These are phyloP conservation scores for Phylloboletellus chloephorus DNA, from an alignment of 1,284 basidiomycete genomes.

Conservation along the genomic window DNA sequence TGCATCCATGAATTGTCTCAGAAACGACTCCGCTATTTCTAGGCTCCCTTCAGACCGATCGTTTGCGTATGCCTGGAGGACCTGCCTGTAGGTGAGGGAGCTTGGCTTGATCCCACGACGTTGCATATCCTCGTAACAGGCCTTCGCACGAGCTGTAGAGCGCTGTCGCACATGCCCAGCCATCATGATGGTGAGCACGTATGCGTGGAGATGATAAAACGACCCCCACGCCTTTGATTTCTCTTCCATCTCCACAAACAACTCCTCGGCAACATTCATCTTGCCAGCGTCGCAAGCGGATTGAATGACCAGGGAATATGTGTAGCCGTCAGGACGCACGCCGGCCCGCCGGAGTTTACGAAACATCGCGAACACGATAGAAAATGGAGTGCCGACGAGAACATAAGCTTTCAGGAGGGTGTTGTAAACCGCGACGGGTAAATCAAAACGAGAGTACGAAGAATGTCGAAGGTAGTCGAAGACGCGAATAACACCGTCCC, in stretches of 20 bases:
- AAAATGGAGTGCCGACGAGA: constrained; percentile 72
- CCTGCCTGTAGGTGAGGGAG: constrained; percentile 66
- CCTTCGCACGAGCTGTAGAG: constrained; percentile 55
- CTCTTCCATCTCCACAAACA: constrained; percentile 67
- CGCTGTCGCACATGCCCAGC: constrained; percentile 66
- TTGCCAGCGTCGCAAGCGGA: constrained; percentile 75
- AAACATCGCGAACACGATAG: constrained; percentile 63
- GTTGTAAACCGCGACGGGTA: constrained; percentile 64
- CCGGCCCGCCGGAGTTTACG: constrained; percentile 46
- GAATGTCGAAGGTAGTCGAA: constrained; percentile 63
- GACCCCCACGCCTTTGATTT: constrained; percentile 33
- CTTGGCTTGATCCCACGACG: constrained; percentile 63
- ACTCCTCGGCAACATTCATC: constrained; percentile 61
- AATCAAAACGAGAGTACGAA: constrained; percentile 33
- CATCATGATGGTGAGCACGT: constrained; percentile 83
- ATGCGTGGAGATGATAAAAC: constrained; percentile 47
- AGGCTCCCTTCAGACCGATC: constrained; percentile 46
- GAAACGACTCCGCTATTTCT: constrained; percentile 56
- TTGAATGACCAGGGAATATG: constrained; percentile 78
- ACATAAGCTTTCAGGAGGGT: constrained; percentile 85
- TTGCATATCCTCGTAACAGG: constrained; percentile 73
- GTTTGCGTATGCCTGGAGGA: constrained; percentile 60
- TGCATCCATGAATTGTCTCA: constrained; percentile 43
- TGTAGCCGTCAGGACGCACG: constrained; percentile 55
- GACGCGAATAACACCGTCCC: constrained; percentile 65